Evolutionary conservation across 2,329 filamentous ascomycete genomes (phyloP), one percentile per base, ranked within the genome.

Genomic region (Bipolaris gigantea): DNA sequence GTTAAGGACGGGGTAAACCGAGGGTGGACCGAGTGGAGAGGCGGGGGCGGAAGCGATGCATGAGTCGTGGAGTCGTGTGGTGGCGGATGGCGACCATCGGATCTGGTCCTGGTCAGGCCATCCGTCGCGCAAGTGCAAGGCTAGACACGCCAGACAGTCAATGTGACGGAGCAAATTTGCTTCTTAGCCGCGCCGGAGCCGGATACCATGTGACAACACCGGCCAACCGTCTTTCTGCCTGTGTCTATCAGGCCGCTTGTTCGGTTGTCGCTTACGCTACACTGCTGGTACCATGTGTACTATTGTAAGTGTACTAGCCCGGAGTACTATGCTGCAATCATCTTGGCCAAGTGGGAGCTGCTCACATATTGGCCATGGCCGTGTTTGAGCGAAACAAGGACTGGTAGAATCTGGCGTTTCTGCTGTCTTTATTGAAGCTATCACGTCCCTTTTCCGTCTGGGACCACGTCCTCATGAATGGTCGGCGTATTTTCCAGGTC

Each of bases 401-500:
- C 27, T 30, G 3, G 27, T 30, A 8, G 10, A 30, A 30, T 13
- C 4, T 13, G 10, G 27, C 27, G 10, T 30, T 30, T 30, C 10
- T 30, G 10, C 27, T 30, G 10, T 11, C 10, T 39, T 13, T 15
- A 40, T 25, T 18, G 21, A 40, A 10, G 15, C 13, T 21, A 27
- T 18, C 13, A 13, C 27, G 2, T 27, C 10, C 8, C 11, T 8
- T 25, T n/a, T 38, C 47, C 64, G 25, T 65, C 63, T 1, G 63
- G 63, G 10, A 59, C 56, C 0, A 61, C 38, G 36, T 63, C 62
- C 35, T 65, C 61, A n/a, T 63, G 60, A 5, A 66, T 47, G 1
- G 49, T 58, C 0, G 57, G 50, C 13, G 60, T 50, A 3, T 50
- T 57, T 15, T 60, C 50, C 36, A 56, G 35, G 48, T 70, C 65